Conservation (phyloP, 192 early-diverging fungal genomes). For the Cladochytrium replicatum region DNA sequence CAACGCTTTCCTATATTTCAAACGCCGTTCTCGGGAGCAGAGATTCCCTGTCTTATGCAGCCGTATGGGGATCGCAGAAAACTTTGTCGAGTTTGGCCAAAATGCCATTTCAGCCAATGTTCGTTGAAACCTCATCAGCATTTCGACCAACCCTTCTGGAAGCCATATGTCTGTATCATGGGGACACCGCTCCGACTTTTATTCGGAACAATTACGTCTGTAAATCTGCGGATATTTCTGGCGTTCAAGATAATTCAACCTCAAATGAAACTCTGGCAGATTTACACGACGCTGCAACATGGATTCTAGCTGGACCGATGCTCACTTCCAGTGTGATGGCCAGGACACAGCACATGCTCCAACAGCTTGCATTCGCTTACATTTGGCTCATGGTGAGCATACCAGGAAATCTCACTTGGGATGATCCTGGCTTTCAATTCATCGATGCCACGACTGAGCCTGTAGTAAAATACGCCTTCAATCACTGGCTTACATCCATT, state of each 20-base stretch:
- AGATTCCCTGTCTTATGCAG: background rate
- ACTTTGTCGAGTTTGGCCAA: no score
- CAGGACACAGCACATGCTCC: background rate
- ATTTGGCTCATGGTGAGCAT: background rate
- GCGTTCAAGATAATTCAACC: background rate
- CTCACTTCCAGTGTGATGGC: background rate
- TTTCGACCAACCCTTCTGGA: no score
- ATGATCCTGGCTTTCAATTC: background rate
- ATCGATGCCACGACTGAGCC: background rate
- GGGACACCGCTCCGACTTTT: no score
- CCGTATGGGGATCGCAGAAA: background rate
- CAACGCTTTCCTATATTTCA: background rate
- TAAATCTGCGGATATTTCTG: no score
- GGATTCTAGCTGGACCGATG: background rate
- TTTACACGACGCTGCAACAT: background rate
- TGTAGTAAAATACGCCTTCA: background rate
- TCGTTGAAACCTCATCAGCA: no score
- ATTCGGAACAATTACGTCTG: no score
- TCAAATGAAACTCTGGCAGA: background rate
- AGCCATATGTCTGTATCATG: no score
- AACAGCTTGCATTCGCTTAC: background rate
- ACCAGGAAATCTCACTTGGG: background rate
- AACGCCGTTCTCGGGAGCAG: background rate
- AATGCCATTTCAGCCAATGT: no score
- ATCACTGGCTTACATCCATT: background rate